phyloP scores from a whole-genome alignment of 2,329 filamentous ascomycete genomes.

The Aspergillus arachidicola region DNA sequence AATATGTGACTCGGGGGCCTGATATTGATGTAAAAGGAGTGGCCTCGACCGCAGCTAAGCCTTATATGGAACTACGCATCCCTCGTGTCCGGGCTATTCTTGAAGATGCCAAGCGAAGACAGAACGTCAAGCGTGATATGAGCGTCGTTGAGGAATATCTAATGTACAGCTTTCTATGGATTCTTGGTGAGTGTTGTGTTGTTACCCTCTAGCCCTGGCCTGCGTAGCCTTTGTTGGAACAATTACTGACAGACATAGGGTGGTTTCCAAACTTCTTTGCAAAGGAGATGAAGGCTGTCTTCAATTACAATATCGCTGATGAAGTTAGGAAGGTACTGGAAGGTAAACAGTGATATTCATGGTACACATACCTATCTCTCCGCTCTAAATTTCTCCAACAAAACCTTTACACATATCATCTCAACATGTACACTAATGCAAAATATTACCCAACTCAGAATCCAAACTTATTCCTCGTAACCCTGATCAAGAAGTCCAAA shows the following conservation, averaged over 20 bases:
- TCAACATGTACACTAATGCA: neutral
- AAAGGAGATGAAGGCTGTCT: constrained; percentile 19
- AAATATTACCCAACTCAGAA: neutral
- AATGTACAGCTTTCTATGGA: constrained; percentile 43
- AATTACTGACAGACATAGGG: constrained; percentile 20
- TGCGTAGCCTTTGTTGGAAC: neutral
- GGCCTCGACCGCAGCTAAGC: constrained; percentile 31
- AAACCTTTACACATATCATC: neutral
- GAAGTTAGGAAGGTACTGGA: constrained; percentile 22
- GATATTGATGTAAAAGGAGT: constrained; percentile 19
- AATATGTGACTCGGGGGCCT: constrained; percentile 7
- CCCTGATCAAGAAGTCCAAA: neutral
- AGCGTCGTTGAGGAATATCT: constrained; percentile 36
- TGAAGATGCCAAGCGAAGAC: constrained; percentile 33
- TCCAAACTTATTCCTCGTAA: neutral
- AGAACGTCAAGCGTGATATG: constrained; percentile 40
- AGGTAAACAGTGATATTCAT: neutral
- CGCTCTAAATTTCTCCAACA: neutral
- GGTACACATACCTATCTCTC: neutral
- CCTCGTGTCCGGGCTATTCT: constrained; percentile 39
- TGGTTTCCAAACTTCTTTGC: constrained; percentile 25
- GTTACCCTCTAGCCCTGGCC: neutral
- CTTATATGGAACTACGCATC: constrained; percentile 38
- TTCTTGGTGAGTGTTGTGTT: constrained; percentile 31
- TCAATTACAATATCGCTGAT: constrained; percentile 29